Percentiles rank a stretch among this genome's conserved stretches.
Conservation (phyloP, 495 filamentous ascomycete species). For the Penicillium taxi region DNA sequence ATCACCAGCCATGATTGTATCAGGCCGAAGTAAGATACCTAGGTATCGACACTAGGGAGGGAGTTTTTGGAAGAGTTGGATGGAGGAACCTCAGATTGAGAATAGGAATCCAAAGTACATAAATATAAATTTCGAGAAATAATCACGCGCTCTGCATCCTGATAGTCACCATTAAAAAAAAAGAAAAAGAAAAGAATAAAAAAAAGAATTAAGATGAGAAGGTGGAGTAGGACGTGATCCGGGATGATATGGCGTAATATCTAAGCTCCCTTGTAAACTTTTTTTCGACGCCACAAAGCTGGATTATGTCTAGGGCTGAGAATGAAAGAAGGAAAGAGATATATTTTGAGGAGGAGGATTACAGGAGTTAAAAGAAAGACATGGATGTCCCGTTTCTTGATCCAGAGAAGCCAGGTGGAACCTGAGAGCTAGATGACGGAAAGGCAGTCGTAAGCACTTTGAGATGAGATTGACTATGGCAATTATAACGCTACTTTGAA, state of each 20-base stretch:
- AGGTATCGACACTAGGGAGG: background rate
- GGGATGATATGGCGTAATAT: conserved; percentile 24
- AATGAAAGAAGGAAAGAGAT: too few species aligned
- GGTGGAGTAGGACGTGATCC: conserved; percentile 17
- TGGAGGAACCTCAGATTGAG: background rate
- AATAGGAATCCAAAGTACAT: background rate
- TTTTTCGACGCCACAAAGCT: too few species aligned
- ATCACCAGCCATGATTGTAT: conserved; percentile 31
- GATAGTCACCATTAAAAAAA: conserved; percentile 6
- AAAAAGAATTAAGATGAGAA: conserved; percentile 4
- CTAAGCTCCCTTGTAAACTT: conserved; percentile 20
- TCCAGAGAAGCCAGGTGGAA: too few species aligned
- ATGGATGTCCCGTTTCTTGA: too few species aligned
- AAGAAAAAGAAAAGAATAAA: conserved; percentile 9
- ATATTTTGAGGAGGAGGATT: too few species aligned
- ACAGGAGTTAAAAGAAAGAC: background rate
- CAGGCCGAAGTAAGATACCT: background rate
- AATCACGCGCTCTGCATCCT: conserved; percentile 13
- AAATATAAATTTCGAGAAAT: conserved; percentile 16
- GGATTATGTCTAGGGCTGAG: too few species aligned
- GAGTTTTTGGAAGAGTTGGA: background rate
- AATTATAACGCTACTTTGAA: too few species aligned
- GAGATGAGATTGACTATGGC: too few species aligned
- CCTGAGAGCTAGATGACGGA: too few species aligned
- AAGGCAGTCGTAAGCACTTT: too few species aligned